These are phyloP conservation scores for Plasmodium relictum DNA, from an alignment of 169 alveolate species.

Conservation along the genomic window DNA sequence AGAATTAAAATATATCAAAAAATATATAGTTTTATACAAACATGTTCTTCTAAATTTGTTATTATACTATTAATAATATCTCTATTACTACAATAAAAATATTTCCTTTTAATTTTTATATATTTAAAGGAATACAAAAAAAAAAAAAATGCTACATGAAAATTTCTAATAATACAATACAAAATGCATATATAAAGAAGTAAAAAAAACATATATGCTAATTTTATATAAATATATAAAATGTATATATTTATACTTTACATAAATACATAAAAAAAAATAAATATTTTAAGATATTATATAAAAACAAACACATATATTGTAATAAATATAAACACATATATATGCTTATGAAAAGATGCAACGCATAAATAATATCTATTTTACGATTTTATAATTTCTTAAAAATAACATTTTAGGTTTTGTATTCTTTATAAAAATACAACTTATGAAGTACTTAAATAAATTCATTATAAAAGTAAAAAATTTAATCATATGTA, in stretches of 20 bases:
- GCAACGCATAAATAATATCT: not conserved
- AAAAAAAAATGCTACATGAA: too few relatives aligned
- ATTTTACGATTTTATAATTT: not conserved
- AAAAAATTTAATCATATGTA: slow-evolving; percentile 22
- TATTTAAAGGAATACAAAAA: too few relatives aligned
- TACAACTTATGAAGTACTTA: not conserved
- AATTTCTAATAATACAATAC: too few relatives aligned
- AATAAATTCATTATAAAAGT: not conserved
- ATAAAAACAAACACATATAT: slow-evolving; percentile 3
- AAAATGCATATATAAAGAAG: too few relatives aligned
- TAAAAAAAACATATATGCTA: not conserved
- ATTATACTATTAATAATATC: too few relatives aligned
- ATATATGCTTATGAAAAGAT: not conserved
- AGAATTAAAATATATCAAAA: too few relatives aligned
- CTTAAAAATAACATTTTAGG: slow-evolving; percentile 1
- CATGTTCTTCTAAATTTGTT: too few relatives aligned
- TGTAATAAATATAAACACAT: not conserved
- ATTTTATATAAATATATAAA: not conserved
- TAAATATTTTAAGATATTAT: not conserved
- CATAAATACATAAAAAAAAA: not conserved
- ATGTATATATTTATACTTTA: slow-evolving; percentile 5
- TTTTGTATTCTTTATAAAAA: not conserved
- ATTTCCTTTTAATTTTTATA: too few relatives aligned
- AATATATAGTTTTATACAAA: too few relatives aligned
- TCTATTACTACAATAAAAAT: too few relatives aligned